Evolutionary conservation across 2,329 filamentous ascomycete genomes (phyloP).

Genomic region (Chaetomium sp.): DNA sequence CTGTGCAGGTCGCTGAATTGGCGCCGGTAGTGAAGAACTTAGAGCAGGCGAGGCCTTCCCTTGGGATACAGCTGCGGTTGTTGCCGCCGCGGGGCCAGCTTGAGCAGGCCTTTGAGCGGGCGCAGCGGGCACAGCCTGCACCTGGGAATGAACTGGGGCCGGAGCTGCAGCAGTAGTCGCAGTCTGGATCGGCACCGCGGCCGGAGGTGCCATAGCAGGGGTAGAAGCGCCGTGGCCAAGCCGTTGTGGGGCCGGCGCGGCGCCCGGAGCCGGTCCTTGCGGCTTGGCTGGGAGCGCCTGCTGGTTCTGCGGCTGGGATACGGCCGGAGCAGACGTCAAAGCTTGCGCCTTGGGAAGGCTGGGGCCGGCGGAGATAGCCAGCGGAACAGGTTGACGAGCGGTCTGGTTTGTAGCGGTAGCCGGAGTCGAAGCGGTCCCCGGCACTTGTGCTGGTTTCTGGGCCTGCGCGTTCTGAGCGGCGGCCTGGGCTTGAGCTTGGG

Average conservation of each 20-base stretch:
- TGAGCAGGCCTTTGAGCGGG: not conserved
- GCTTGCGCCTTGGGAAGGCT: not conserved
- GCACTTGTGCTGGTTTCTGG: not conserved
- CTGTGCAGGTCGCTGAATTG: not conserved
- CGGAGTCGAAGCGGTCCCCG: not conserved
- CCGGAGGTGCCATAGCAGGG: not conserved
- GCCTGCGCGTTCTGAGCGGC: slow-evolving; percentile 3
- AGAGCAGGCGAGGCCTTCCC: not conserved
- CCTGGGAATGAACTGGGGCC: not conserved
- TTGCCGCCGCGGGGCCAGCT: not conserved
- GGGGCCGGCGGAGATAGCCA: not conserved
- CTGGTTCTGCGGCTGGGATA: slow-evolving; percentile 1
- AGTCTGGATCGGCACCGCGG: not conserved
- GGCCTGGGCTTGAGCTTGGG: slow-evolving; percentile 1
- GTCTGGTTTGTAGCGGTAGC: slow-evolving; percentile 2
- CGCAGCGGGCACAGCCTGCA: not conserved
- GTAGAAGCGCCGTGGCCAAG: not conserved
- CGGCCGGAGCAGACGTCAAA: not conserved
- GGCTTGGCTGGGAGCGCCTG: not conserved
- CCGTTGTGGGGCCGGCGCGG: not conserved
- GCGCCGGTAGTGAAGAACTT: not conserved
- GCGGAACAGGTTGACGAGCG: not conserved
- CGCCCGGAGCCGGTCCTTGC: not conserved
- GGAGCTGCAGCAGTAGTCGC: not conserved
- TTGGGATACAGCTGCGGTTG: not conserved